Conservation (phyloP, 805 yeast species). For the Monosporozyma yasuniensis region DNA sequence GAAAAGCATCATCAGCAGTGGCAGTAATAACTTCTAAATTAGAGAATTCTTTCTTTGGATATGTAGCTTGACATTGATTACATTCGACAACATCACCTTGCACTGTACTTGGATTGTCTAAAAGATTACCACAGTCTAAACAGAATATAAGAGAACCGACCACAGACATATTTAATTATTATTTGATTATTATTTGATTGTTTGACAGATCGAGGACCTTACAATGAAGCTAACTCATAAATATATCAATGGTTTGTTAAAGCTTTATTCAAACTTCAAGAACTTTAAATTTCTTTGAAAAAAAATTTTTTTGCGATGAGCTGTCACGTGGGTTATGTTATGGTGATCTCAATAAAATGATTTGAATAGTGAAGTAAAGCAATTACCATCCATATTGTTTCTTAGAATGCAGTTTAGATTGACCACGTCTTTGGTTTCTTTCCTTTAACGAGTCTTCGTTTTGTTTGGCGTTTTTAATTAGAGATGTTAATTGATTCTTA, state of each 20-base stretch:
- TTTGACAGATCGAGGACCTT: background rate
- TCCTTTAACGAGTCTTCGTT: constrained; percentile 11
- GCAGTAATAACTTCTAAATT: constrained; percentile 79
- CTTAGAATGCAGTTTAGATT: constrained; percentile 11
- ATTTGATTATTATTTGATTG: background rate
- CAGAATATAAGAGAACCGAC: constrained; percentile 95
- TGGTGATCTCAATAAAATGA: too few relatives aligned
- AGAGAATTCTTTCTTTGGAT: constrained; percentile 42
- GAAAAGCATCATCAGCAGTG: constrained; percentile 90
- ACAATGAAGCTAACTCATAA: background rate
- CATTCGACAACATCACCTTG: constrained; percentile 44
- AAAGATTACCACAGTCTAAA: constrained; percentile 80
- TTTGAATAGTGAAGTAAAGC: too few relatives aligned
- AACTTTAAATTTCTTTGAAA: background rate
- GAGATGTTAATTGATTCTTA: constrained; percentile 16
- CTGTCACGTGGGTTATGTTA: constrained; percentile 1
- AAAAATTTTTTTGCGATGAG: constrained; percentile 1
- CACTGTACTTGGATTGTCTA: constrained; percentile 52
- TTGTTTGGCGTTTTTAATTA: constrained; percentile 15
- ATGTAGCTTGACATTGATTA: constrained; percentile 36
- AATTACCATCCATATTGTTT: constrained; percentile 20
- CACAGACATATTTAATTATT: constrained; percentile 56
- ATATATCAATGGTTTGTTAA: too few relatives aligned
- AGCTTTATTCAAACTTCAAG: background rate
- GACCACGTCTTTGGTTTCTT: constrained; percentile 12